Conservation (phyloP, 768 basidiomycete genomes). For the Lentinus brumalis region DNA sequence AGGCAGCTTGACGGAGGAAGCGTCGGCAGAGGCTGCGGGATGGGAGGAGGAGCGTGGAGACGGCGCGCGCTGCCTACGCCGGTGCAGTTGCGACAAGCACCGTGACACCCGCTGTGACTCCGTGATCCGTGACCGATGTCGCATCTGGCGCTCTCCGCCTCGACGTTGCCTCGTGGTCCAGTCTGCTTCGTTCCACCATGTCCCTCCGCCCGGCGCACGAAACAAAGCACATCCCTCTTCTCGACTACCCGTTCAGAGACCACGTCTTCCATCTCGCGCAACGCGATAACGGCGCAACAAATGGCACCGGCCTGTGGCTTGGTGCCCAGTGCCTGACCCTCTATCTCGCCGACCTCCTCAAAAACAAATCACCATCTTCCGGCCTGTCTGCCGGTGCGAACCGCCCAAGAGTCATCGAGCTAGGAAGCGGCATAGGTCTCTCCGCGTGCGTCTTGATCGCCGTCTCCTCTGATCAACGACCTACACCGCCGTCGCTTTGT, state of each 20-base stretch:
- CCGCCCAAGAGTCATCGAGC: slow-evolving; percentile 59
- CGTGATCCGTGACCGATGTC: neutral
- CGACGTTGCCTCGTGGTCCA: slow-evolving; percentile 6
- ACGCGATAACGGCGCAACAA: slow-evolving; percentile 61
- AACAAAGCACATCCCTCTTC: slow-evolving; percentile 61
- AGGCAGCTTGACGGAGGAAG: slow-evolving; percentile 16
- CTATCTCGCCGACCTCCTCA: slow-evolving; percentile 52
- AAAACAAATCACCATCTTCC: slow-evolving; percentile 20
- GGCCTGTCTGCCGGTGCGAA: slow-evolving; percentile 9
- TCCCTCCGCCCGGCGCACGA: slow-evolving; percentile 53
- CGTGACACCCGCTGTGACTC: neutral
- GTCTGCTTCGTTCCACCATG: slow-evolving; percentile 20
- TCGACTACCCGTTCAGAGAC: slow-evolving; percentile 46
- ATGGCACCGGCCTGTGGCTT: slow-evolving; percentile 86
- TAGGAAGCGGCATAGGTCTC: slow-evolving; percentile 84
- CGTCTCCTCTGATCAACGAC: slow-evolving; percentile 6
- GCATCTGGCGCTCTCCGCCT: neutral
- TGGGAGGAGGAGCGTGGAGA: slow-evolving; percentile 20
- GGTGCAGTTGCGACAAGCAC: neutral
- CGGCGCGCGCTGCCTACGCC: slow-evolving; percentile 15
- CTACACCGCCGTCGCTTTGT: slow-evolving; percentile 4
- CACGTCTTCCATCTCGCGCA: slow-evolving; percentile 54
- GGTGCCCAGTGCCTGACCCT: slow-evolving; percentile 73
- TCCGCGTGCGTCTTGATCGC: slow-evolving; percentile 55
- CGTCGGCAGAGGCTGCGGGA: slow-evolving; percentile 20